These are phyloP conservation scores for Miscanthus lutarioriparius DNA, from an alignment of 176 grass and related monocot genomes.

Conservation along the genomic window DNA sequence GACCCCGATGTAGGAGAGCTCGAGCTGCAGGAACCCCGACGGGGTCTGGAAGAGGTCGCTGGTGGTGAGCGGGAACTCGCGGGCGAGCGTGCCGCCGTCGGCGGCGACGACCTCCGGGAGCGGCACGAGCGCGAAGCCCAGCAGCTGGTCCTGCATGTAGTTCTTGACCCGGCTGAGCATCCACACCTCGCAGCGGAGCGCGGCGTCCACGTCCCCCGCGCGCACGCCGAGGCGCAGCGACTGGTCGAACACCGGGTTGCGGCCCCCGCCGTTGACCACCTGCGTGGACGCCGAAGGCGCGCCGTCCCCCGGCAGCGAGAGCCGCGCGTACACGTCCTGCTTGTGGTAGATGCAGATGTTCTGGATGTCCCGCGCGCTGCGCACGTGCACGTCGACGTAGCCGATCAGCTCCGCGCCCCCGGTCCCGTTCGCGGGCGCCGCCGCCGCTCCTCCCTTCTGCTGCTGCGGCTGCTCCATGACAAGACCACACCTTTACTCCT, in stretches of 20 bases:
- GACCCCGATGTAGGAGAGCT: constrained; percentile 79
- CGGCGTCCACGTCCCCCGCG: constrained; percentile 50
- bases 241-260: constrained; percentile 97
- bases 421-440: constrained; percentile 28
- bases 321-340: constrained; percentile 92
- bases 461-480: constrained; percentile 42
- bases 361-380: constrained; percentile 91
- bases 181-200: constrained; percentile 92
- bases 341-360: constrained; percentile 99
- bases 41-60: constrained; percentile 92
- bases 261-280: constrained; percentile 84
- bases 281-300: constrained; percentile 63
- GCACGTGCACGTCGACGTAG: constrained; percentile 77
- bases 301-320: constrained; percentile 62
- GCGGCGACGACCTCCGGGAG: constrained; percentile 69
- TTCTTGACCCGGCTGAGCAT: constrained; percentile 96
- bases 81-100: constrained; percentile 53
- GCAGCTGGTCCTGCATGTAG: constrained; percentile 92
- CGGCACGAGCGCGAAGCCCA: constrained; percentile 82
- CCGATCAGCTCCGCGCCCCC: constrained; percentile 56
- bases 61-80: constrained; percentile 79
- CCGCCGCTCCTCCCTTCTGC: constrained; percentile 10
- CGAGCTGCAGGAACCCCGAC: constrained; percentile 79
- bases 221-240: constrained; percentile 75
- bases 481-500: not conserved